Percentiles rank a stretch among this genome's conserved stretches.
Conservation (phyloP, 768 basidiomycete species). For the Imleria badia region DNA sequence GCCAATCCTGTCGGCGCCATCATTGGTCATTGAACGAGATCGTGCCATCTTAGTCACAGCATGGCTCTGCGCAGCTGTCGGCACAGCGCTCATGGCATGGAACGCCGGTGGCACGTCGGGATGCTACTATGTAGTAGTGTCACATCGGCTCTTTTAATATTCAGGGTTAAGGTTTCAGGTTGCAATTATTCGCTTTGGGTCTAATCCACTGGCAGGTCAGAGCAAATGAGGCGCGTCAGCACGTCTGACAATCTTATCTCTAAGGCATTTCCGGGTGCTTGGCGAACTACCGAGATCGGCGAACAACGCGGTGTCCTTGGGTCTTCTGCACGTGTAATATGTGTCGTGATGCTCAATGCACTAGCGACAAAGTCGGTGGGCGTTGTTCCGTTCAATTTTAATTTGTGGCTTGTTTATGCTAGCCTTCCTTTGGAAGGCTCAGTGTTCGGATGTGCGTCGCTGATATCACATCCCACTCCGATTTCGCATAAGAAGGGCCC, state of each 20-base stretch:
- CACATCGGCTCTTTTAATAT: constrained; percentile 8
- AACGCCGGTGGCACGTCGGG: background rate
- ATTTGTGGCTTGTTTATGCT: constrained; percentile 29
- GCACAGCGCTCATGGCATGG: constrained; percentile 1
- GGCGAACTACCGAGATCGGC: constrained; percentile 23
- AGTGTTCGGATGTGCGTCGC: constrained; percentile 18
- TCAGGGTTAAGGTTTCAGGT: constrained; percentile 21
- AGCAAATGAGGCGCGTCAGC: constrained; percentile 14
- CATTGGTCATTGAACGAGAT: constrained; percentile 18
- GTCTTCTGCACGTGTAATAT: constrained; percentile 29
- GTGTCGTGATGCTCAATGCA: constrained; percentile 31
- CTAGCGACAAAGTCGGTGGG: constrained; percentile 31
- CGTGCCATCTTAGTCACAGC: constrained; percentile 19
- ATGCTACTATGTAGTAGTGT: background rate
- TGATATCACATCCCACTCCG: constrained; percentile 18
- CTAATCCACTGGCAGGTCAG: constrained; percentile 27
- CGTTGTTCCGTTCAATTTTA: constrained; percentile 21
- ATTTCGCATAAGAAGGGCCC: constrained; percentile 32
- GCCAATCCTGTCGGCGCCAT: constrained; percentile 23
- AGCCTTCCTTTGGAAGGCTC: constrained; percentile 21
- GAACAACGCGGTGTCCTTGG: constrained; percentile 30
- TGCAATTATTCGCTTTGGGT: background rate
- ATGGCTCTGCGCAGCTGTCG: constrained; percentile 6
- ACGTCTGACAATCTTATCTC: constrained; percentile 21
- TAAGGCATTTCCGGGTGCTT: constrained; percentile 9